Evolutionary conservation across 768 basidiomycete genomes (phyloP).

Genomic region (Mycena albidolilacea): DNA sequence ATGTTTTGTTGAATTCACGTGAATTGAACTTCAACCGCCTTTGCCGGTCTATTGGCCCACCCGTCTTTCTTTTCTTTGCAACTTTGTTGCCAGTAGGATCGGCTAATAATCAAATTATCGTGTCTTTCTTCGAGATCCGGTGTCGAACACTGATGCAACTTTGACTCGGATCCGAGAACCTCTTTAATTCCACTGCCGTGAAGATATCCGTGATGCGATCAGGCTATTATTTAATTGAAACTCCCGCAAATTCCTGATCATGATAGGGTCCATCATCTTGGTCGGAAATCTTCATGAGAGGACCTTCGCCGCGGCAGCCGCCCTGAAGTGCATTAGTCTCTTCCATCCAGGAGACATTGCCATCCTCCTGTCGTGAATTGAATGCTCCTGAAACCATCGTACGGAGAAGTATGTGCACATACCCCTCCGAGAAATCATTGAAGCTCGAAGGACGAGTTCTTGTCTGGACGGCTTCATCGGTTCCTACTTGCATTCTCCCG

Average conservation of each 20-base stretch:
- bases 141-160: too few relatives aligned
- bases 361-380: constrained; percentile 6
- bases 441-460: background rate
- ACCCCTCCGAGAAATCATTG: background rate
- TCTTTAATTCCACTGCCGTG: background rate
- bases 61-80: too few relatives aligned
- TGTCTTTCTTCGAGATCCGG: background rate
- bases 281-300: background rate
- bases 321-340: background rate
- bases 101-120: too few relatives aligned
- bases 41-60: too few relatives aligned
- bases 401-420: background rate
- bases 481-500: too few relatives aligned
- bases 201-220: too few relatives aligned
- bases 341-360: constrained; percentile 19
- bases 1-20: background rate
- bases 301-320: too few relatives aligned
- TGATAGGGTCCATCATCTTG: background rate
- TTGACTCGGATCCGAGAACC: background rate
- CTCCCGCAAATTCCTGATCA: too few relatives aligned
- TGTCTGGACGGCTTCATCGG: too few relatives aligned
- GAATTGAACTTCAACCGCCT: background rate
- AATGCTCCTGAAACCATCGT: background rate
- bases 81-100: too few relatives aligned
- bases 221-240: too few relatives aligned